A percentile compares a stretch with the other conserved stretches of the same genome.
Evolutionary conservation across 352 stramenopile species (phyloP).

Genomic region (Globisporangium nunn): DNA sequence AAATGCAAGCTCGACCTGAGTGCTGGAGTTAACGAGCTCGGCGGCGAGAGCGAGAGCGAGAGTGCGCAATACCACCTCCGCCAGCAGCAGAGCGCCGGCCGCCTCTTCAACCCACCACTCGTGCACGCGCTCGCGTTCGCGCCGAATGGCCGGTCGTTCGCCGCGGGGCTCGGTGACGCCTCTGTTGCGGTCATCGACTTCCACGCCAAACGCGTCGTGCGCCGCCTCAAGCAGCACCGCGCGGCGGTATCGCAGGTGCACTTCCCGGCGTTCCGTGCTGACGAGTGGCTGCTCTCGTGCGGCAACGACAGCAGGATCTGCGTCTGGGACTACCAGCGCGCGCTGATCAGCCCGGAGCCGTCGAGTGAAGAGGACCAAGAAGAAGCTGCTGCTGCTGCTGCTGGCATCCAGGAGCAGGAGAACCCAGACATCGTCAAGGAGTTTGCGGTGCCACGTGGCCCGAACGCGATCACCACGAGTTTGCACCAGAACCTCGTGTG

Average conservation of each 20-base stretch:
- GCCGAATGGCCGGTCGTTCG: constrained; percentile 54
- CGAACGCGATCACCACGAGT: constrained; percentile 54
- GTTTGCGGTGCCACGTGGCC: constrained; percentile 30
- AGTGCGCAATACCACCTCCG: too few species aligned
- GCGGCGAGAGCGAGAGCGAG: constrained; percentile 1
- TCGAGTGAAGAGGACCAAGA: constrained; percentile 10
- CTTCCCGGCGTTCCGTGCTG: constrained; percentile 39
- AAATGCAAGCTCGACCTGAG: constrained; percentile 72
- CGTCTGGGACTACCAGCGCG: constrained; percentile 51
- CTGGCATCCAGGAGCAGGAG: neutral
- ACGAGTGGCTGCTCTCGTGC: constrained; percentile 51
- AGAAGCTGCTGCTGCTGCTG: too few species aligned
- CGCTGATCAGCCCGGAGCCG: constrained; percentile 19
- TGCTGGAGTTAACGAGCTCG: constrained; percentile 30
- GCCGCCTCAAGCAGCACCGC: constrained; percentile 39
- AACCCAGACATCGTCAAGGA: constrained; percentile 41
- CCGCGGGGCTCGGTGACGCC: constrained; percentile 55
- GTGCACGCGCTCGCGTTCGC: constrained; percentile 63
- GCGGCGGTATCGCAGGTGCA: constrained; percentile 58
- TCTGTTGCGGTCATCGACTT: constrained; percentile 65
- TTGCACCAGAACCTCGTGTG: constrained; percentile 42
- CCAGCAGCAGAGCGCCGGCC: constrained; percentile 7
- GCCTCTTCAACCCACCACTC: constrained; percentile 73
- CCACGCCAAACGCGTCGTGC: constrained; percentile 37
- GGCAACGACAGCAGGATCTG: constrained; percentile 65